Percentiles rank a stretch among this genome's conserved stretches.
Evolutionary conservation across 2,329 filamentous ascomycete species (phyloP).

Genomic region (Alternaria brassicicola): DNA sequence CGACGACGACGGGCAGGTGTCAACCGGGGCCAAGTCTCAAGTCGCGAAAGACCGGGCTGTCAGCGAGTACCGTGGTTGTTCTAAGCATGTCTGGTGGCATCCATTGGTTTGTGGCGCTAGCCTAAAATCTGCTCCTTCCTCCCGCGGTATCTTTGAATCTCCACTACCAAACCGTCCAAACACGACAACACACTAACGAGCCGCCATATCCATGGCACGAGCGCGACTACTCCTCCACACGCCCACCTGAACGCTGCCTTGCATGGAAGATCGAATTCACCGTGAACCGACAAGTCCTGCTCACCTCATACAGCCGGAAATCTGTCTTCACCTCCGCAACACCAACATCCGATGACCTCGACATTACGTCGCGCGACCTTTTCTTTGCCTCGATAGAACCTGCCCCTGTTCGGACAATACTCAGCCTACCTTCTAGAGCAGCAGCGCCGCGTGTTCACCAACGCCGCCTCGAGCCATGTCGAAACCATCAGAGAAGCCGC

Average conservation of each 20-base stretch:
- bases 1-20: too few species aligned
- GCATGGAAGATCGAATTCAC: constrained; percentile 38
- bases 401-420: background rate
- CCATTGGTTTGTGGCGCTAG: constrained; percentile 14
- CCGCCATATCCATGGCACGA: constrained; percentile 19
- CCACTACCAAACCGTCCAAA: constrained; percentile 23
- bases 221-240: constrained; percentile 4
- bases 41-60: constrained; percentile 20
- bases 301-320: constrained; percentile 13
- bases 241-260: constrained; percentile 25
- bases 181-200: constrained; percentile 23
- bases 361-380: constrained; percentile 24
- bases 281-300: constrained; percentile 22
- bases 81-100: constrained; percentile 11
- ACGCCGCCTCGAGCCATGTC: constrained; percentile 24
- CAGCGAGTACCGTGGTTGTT: constrained; percentile 10
- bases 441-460: constrained; percentile 9
- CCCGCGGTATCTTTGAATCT: constrained; percentile 28
- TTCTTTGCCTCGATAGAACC: constrained; percentile 31
- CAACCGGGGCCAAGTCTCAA: constrained; percentile 8
- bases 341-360: constrained; percentile 42
- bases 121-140: constrained; percentile 31
- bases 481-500: constrained; percentile 26
- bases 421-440: background rate
- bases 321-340: constrained; percentile 22